Conservation (phyloP, 441 rosid genomes). For the Croton setiger region DNA sequence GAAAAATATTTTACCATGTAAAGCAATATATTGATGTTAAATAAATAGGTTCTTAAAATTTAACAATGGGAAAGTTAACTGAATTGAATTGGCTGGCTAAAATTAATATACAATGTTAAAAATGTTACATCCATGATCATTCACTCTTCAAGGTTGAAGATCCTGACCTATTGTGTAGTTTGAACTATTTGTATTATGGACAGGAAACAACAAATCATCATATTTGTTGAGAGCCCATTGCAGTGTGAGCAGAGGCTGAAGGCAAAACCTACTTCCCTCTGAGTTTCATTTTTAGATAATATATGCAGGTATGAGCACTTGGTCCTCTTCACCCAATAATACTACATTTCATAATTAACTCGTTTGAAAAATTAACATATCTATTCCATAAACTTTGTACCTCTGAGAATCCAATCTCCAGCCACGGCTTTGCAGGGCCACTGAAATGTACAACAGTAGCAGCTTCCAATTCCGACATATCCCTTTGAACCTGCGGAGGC, state of each 20-base stretch:
- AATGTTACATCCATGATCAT: slow-evolving; percentile 22
- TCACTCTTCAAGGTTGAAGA: slow-evolving; percentile 19
- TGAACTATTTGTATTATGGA: slow-evolving; percentile 45
- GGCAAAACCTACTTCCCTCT: slow-evolving; percentile 89
- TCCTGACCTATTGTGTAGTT: slow-evolving; percentile 23
- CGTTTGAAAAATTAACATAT: slow-evolving; percentile 66
- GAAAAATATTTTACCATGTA: too few relatives aligned
- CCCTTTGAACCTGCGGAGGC: slow-evolving; percentile 29
- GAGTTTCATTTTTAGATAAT: slow-evolving; percentile 20
- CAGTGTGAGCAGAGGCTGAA: slow-evolving; percentile 64
- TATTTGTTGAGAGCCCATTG: slow-evolving; percentile 8
- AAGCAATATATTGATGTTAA: too few relatives aligned
- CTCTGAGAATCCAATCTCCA: slow-evolving; percentile 68
- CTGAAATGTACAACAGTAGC: slow-evolving; percentile 86
- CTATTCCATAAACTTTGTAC: slow-evolving; percentile 63
- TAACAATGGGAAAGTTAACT: not conserved
- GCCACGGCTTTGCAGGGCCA: slow-evolving; percentile 99
- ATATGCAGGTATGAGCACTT: slow-evolving; percentile 26
- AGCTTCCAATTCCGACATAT: slow-evolving; percentile 31
- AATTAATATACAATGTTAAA: slow-evolving; percentile 28
- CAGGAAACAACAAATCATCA: slow-evolving; percentile 31
- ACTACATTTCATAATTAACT: slow-evolving; percentile 72
- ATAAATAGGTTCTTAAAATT: too few relatives aligned
- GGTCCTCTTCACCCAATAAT: slow-evolving; percentile 45
- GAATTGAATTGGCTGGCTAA: slow-evolving; percentile 12